Evolutionary conservation across 345 rosid species (phyloP).

Genomic region (Dipteronia dyeriana): DNA sequence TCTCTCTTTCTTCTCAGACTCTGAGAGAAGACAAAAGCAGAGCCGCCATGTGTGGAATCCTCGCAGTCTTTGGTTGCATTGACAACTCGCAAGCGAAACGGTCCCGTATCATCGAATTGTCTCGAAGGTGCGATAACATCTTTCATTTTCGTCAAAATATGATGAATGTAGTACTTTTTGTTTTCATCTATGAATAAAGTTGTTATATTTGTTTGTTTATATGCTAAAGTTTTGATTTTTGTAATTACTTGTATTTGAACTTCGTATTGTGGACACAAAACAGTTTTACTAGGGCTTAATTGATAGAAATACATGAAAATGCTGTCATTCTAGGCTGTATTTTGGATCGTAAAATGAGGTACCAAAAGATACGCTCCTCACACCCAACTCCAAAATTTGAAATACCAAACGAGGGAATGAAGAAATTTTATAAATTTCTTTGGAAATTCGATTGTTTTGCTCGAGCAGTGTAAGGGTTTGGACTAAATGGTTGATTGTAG

Average conservation of each 20-base stretch:
- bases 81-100: constrained; percentile 80
- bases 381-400: background rate
- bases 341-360: background rate
- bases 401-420: no score
- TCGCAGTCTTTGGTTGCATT: constrained; percentile 69
- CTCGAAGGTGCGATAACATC: constrained; percentile 49
- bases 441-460: background rate
- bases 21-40: background rate
- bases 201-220: background rate
- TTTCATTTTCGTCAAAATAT: background rate
- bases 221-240: background rate
- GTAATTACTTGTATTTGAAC: background rate
- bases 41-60: constrained; percentile 78
- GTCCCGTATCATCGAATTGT: constrained; percentile 76
- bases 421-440: no score
- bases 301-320: background rate
- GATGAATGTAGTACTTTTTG: no score
- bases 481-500: background rate
- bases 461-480: background rate
- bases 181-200: background rate
- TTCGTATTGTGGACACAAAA: background rate
- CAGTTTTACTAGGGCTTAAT: background rate
- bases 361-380: background rate
- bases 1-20: background rate
- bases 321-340: background rate